Conservation (phyloP, 257 asterid genomes). For the Solanum clarkiae region DNA sequence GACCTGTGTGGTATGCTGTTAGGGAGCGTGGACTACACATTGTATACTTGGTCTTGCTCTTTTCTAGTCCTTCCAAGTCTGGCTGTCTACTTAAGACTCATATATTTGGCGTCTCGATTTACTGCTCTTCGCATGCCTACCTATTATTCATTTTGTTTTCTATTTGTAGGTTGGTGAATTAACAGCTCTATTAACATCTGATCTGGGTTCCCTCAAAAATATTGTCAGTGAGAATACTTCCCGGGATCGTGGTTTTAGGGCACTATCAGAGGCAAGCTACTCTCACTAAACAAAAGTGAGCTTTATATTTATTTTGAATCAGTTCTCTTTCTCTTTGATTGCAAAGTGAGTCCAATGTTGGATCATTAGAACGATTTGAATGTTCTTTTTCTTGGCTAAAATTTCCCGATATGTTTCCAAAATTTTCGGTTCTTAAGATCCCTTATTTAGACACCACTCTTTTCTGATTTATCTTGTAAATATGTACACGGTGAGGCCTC, state of each 20-base stretch:
- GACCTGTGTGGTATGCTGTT: neutral
- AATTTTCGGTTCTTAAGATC: neutral
- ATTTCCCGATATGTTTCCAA: neutral
- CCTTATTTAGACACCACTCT: neutral
- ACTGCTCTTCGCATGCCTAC: neutral
- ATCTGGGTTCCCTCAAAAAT: conserved; percentile 79
- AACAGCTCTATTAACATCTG: conserved; percentile 79
- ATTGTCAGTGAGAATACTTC: conserved; percentile 85
- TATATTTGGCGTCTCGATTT: neutral
- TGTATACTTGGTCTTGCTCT: neutral
- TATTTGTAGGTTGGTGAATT: conserved; percentile 81
- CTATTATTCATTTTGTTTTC: neutral
- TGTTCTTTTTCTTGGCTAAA: neutral
- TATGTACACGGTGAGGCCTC: neutral
- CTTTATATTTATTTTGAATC: conserved; percentile 28
- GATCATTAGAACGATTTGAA: neutral
- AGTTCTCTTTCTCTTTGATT: neutral
- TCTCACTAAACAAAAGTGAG: conserved; percentile 59
- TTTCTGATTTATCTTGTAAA: neutral
- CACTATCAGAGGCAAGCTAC: conserved; percentile 97
- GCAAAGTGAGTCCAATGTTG: neutral
- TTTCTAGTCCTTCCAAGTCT: neutral
- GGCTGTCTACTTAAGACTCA: neutral
- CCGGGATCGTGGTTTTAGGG: conserved; percentile 98
- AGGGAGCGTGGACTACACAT: neutral